phyloP scores from a whole-genome alignment of 331 rosid genomes.

The Erythrophleum ivorense region DNA sequence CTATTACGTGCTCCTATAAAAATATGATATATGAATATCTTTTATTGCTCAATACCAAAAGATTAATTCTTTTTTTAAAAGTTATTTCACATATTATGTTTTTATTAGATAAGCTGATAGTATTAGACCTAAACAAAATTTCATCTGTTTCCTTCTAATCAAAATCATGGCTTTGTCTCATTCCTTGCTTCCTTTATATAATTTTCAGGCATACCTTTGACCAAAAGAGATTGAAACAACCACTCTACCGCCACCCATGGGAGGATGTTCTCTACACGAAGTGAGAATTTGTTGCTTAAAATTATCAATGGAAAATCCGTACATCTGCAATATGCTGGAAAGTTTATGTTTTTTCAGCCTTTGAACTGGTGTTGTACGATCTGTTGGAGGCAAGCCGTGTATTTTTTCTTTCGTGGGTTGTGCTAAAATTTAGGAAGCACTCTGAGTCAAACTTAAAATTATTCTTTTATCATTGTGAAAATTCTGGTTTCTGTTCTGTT shows the following conservation, averaged over 20 bases:
- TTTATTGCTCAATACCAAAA: not conserved
- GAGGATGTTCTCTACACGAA: constrained; percentile 98
- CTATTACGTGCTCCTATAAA: not conserved
- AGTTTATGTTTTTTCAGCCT: constrained; percentile 33
- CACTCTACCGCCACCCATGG: constrained; percentile 99
- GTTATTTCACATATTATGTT: not conserved
- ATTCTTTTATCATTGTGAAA: constrained; percentile 28
- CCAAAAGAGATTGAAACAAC: constrained; percentile 98
- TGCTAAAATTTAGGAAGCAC: constrained; percentile 51
- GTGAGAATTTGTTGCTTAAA: constrained; percentile 54
- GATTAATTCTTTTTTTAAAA: not conserved
- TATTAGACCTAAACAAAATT: too few relatives aligned
- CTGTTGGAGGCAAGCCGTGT: constrained; percentile 36
- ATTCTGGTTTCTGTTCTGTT: constrained; percentile 25
- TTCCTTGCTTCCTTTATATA: constrained; percentile 32
- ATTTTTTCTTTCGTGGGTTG: constrained; percentile 47
- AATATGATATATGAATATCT: not conserved
- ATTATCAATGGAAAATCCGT: constrained; percentile 38
- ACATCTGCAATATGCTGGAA: constrained; percentile 48
- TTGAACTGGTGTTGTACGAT: constrained; percentile 57
- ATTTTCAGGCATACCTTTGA: constrained; percentile 91
- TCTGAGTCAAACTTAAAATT: constrained; percentile 38
- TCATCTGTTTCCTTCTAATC: not conserved
- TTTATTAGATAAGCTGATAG: not conserved
- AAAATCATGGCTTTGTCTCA: constrained; percentile 12